These are phyloP conservation scores for Pochonia chlamydosporia DNA, from an alignment of 2,329 filamentous ascomycete species.

Conservation along the genomic window DNA sequence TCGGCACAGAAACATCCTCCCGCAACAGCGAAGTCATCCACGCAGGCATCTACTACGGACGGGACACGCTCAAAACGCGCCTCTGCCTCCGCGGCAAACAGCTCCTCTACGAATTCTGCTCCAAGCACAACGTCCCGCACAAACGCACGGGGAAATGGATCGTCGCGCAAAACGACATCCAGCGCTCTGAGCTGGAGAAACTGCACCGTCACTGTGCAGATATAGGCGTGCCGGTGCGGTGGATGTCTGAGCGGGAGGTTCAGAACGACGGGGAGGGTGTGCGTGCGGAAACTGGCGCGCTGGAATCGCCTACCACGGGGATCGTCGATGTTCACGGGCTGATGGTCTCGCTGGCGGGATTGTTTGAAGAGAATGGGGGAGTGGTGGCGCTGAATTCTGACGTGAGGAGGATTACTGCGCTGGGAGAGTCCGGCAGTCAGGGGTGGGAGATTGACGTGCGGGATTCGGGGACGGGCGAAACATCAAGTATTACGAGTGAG, in stretches of 20 bases:
- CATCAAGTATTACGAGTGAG: conserved; percentile 61
- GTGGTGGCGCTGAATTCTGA: conserved; percentile 63
- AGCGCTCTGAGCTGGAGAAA: conserved; percentile 56
- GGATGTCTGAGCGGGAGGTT: conserved; percentile 60
- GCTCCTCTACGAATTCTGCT: conserved; percentile 75
- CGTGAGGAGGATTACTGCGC: conserved; percentile 55
- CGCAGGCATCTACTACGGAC: conserved; percentile 86
- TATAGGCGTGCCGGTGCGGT: conserved; percentile 62
- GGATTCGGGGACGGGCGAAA: conserved; percentile 39
- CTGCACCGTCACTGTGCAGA: conserved; percentile 40
- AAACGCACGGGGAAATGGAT: conserved; percentile 87
- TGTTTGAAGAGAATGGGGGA: conserved; percentile 72
- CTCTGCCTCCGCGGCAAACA: conserved; percentile 75
- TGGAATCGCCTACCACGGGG: conserved; percentile 82
- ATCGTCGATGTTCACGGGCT: conserved; percentile 84
- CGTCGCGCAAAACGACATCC: conserved; percentile 72
- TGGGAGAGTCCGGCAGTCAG: conserved; percentile 36
- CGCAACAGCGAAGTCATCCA: conserved; percentile 97
- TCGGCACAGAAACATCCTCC: conserved; percentile 82
- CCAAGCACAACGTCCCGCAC: conserved; percentile 60
- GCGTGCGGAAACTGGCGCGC: conserved; percentile 61
- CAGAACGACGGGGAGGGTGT: conserved; percentile 66
- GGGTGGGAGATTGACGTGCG: conserved; percentile 66
- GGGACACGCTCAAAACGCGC: conserved; percentile 68
- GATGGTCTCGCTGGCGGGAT: conserved; percentile 74